Base-by-base conservation (phyloP, 192 early-diverging fungal genomes). In the Backusella westeae region DNA sequence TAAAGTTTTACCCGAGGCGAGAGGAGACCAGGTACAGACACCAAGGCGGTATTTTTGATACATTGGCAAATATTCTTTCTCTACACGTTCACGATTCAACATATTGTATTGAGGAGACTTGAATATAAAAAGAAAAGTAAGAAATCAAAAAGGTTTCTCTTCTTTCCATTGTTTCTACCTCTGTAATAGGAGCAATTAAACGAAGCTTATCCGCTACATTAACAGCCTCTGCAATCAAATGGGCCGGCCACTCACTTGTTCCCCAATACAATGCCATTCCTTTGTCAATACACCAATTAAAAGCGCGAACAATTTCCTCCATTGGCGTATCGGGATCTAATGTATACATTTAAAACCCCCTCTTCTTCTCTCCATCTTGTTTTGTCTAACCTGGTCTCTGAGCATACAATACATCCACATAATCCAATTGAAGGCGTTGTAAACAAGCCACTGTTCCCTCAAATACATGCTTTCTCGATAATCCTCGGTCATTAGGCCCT, bases 41-140 rank as follows among this genome's bases (percentile, higher is more conserved):
- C 94, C 95, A 46, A 94, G 81, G 1, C 88, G 87, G 73, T 85
- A 87, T 77, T 89, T 90, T 59, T 87, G 82, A 87, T 87, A 94
- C 56, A 96, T 71, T 21, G 92, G 90, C 0, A 79, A 71, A 80
- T 95, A 95, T 80, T 94, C 92, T 46, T 85, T 83, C 75, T 91
- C 93, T 41, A 95, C 84, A 23, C 91, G 86, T 59, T 95, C 94
- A 14, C 95, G 90, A 71, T 93, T 87, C 71, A 95, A 87, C 90
- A 95, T 92, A 81, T 95, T 95, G 84, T 96, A 96, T 77, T 96
- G 94, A 38, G 92, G 89, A 81, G 94, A 90, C 78, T 93, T 86
- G 3, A 49, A 10, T 38, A 49, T 34, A 35, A 29, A 38, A 21
- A 39, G 34, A 72, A 63, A 36, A 6, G 21, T 23, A 12, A 59